Base-by-base conservation (phyloP, 2,329 filamentous ascomycete species). In the Colletotrichum sp. region DNA sequence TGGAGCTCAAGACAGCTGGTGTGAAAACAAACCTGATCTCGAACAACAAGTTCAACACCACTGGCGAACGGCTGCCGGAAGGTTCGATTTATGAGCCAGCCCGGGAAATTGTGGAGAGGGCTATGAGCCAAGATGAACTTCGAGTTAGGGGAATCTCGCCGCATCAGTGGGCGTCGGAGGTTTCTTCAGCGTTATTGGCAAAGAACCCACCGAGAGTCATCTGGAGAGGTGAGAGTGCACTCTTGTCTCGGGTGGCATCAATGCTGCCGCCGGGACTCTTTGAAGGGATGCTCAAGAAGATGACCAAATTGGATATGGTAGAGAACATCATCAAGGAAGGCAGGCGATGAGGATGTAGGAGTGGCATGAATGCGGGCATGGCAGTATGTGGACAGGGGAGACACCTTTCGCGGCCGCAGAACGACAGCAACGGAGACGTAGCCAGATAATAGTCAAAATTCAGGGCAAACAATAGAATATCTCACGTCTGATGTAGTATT, bases 21-120 rank as follows among this genome's bases (percentile, higher is more conserved):
- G 69, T 76, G 13, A 57, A 32, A 5, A 71, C 39, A 18, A 80
- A 80, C 63, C 77, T 73, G 18, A 76, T 76, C 28, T 62, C 77
- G 26, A 77, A 78, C 15, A 69, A 64, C 49, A 68, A 74, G 24
- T 60, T 68, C 75, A 74, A 71, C 52, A n/a, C 75, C 32, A 63
- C 12, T 3, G 67, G 57, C 2, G 34, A 68, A 13, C 8, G 55
- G 3, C 69, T 84, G 18, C 82, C 82, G 0, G 59, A 59, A 9
- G 78, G 67, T 1, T 83, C 82, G 3, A 80, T 81, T 4, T 81
- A 79, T 34, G 76, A 57, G 10, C 77, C 78, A 1, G 80, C 79
- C 4, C 44, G 76, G 0, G 78, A 79, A 13, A 62, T 72, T 3
- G 78, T 81, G 10, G 79, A 81, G 77, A 63, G 64, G 57, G 76